Evolutionary conservation across 495 filamentous ascomycete species (phyloP), one percentile per base, ranked within the genome.

Genomic region (Aspergillus nanangensis): DNA sequence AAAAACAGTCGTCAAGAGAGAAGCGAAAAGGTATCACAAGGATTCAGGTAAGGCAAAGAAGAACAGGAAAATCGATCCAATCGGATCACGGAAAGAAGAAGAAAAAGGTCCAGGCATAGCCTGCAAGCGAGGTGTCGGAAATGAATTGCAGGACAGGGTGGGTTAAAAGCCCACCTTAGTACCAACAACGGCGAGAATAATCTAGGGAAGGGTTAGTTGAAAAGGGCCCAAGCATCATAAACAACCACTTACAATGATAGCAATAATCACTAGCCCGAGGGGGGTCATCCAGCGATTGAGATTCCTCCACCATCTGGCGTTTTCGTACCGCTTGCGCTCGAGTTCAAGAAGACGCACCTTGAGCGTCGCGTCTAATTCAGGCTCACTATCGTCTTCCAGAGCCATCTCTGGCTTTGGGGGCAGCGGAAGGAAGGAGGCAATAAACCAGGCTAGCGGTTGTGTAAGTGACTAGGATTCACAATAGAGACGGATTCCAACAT

Each of bases 221-320:
- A 8, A 25, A 8, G 13, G 24, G 17, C 13, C n/a, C 37, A 0
- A 32, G 4, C n/a, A 24, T 9, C 5, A 17, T 5, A 29, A 14
- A 15, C 3, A 23, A 19, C 3, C 35, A 76, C 82, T 72, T 59
- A 92, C 78, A 46, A 95, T 75, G 20, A 84, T 81, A 43, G 79
- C 80, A 45, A 96, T 78, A 24, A 98, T 79, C 45, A 86, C 67
- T 11, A 93, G 58, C 13, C 93, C 93, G 38, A 94, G 55, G 32
- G 87, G 65, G 41, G 82, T 81, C 88, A 98, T 91, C 56, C 83
- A 77, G 33, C 90, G 83, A 64, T 98, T 98, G 36, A 96, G 72
- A 47, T 80, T 86, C 47, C 93, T 78, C 93, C 93, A 97, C 90
- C 92, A 96, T 29, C 79, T 76, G 10, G 89, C 89, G 59, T 89